These are phyloP conservation scores for Chlorella sp. DNA, from an alignment of 139 green algal genomes.

Conservation along the genomic window DNA sequence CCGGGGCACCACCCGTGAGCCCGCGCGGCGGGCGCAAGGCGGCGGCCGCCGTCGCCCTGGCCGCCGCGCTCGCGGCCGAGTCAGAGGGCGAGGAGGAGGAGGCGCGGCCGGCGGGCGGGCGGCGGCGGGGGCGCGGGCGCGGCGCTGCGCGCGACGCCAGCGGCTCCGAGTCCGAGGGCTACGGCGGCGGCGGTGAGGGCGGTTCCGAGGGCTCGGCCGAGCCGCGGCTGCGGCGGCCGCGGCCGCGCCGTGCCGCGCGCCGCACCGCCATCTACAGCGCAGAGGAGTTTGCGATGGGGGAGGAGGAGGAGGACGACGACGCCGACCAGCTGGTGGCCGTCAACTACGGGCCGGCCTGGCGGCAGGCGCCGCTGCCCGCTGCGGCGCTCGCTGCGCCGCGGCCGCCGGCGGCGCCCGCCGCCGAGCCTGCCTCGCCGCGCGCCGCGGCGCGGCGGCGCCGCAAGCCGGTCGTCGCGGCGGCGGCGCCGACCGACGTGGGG, in stretches of 20 bases:
- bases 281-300: conserved; percentile 29
- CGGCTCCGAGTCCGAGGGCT: conserved; percentile 6
- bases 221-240: not conserved
- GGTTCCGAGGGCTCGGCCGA: conserved; percentile 11
- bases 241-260: conserved; percentile 12
- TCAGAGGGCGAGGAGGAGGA: not conserved
- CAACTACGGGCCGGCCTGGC: too few relatives aligned
- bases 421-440: not conserved
- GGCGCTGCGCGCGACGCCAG: not conserved
- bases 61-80: not conserved
- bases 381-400: too few relatives aligned
- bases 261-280: conserved; percentile 30
- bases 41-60: not conserved
- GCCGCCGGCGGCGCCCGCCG: not conserved
- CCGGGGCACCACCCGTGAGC: not conserved
- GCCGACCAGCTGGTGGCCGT: not conserved
- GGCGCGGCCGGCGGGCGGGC: not conserved
- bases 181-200: not conserved
- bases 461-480: conserved; percentile 16
- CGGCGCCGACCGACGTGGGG: conserved; percentile 10
- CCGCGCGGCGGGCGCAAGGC: not conserved
- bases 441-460: conserved; percentile 1
- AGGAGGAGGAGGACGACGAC: conserved; percentile 13
- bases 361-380: not conserved
- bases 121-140: not conserved